Percentiles rank a stretch among this genome's conserved stretches.
Evolutionary conservation across 1,284 basidiomycete species (phyloP).

Genomic region (Melampsora larici-populina): DNA sequence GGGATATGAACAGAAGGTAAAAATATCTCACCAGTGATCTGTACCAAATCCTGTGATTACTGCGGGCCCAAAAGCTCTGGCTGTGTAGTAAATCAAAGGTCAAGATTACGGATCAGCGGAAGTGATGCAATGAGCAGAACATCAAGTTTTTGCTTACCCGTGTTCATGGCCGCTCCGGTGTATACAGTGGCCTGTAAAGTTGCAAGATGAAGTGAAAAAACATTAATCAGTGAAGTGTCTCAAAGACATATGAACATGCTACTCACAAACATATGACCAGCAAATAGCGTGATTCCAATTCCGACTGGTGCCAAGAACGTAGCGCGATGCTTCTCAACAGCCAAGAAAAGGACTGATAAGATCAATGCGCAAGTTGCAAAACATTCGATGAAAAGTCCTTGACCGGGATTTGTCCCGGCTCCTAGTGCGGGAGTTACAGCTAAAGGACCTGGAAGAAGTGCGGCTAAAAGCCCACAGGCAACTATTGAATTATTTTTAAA

Average conservation of each 20-base stretch:
- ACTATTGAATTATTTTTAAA: background rate
- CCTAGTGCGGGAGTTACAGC: constrained; percentile 26
- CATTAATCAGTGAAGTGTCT: background rate
- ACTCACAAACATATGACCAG: constrained; percentile 62
- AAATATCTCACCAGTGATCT: constrained; percentile 30
- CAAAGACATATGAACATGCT: too few relatives aligned
- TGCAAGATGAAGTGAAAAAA: background rate
- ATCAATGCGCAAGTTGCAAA: constrained; percentile 36
- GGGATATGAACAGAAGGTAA: too few relatives aligned
- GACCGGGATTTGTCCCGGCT: constrained; percentile 18
- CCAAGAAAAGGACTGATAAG: constrained; percentile 32
- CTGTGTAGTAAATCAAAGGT: background rate
- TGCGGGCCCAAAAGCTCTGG: constrained; percentile 39
- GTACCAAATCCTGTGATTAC: constrained; percentile 36
- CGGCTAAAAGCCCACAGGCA: constrained; percentile 20
- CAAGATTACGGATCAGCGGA: too few relatives aligned
- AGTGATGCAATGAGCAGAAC: too few relatives aligned
- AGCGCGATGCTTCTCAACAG: constrained; percentile 59
- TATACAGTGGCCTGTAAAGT: constrained; percentile 19
- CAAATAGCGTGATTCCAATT: constrained; percentile 68
- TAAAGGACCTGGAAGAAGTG: constrained; percentile 33
- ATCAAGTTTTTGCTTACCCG: background rate
- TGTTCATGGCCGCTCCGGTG: constrained; percentile 42
- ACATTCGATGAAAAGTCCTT: constrained; percentile 39
- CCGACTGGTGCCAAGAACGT: constrained; percentile 73